Evolutionary conservation across 2,329 filamentous ascomycete genomes (phyloP).

Genomic region (Pleoardoris graminearum): DNA sequence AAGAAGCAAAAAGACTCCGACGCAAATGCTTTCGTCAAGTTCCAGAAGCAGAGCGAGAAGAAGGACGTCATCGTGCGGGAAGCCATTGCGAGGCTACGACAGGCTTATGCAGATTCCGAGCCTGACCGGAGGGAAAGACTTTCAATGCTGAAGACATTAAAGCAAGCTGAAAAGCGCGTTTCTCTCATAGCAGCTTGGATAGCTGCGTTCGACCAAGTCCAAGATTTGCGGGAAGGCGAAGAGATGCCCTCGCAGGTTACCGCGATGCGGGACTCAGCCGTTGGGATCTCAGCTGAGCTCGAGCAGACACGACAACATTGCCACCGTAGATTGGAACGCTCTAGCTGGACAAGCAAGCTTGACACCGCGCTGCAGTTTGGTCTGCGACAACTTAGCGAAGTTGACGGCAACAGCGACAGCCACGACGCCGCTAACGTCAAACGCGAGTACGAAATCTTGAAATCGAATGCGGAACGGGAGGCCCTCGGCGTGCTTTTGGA

Average conservation of each 20-base stretch:
- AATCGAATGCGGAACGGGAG: constrained; percentile 79
- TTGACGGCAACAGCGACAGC: constrained; percentile 66
- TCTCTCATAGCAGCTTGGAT: constrained; percentile 89
- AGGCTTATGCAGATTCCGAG: constrained; percentile 79
- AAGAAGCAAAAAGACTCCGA: constrained; percentile 91
- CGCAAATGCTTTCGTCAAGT: constrained; percentile 78
- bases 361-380: constrained; percentile 88
- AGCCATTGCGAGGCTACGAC: constrained; percentile 76
- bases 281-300: constrained; percentile 84
- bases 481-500: constrained; percentile 76
- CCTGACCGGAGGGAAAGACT: constrained; percentile 78
- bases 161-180: constrained; percentile 82
- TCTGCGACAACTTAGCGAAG: constrained; percentile 72
- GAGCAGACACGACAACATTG: constrained; percentile 90
- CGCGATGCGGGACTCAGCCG: constrained; percentile 82
- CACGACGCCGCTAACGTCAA: constrained; percentile 72
- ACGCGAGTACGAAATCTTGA: constrained; percentile 84
- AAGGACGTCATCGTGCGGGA: constrained; percentile 75
- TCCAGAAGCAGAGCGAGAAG: constrained; percentile 88
- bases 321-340: constrained; percentile 78
- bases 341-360: constrained; percentile 83
- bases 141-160: constrained; percentile 77
- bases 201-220: constrained; percentile 83
- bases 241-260: constrained; percentile 62
- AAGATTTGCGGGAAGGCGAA: constrained; percentile 70